A percentile compares a stretch with the other conserved stretches of the same genome.
These are phyloP conservation scores for Epichloe brachyelytri DNA, from an alignment of 2,329 filamentous ascomycete species.

Conservation along the genomic window DNA sequence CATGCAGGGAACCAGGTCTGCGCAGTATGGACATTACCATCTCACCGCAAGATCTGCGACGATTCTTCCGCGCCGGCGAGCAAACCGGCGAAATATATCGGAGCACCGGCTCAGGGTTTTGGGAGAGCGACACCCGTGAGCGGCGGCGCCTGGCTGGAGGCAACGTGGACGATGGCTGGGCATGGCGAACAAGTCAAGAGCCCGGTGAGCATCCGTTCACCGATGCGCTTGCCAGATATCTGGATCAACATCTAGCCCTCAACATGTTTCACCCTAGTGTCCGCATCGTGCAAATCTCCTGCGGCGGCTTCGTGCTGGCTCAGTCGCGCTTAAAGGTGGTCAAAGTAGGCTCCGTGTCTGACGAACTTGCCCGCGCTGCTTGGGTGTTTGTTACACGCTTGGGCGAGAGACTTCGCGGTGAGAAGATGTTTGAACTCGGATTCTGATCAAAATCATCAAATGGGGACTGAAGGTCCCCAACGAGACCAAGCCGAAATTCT, in stretches of 20 bases:
- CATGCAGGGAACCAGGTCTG: slow-evolving; percentile 16
- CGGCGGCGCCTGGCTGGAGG: slow-evolving; percentile 34
- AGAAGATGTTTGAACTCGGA: slow-evolving; percentile 7
- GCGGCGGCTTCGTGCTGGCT: slow-evolving; percentile 41
- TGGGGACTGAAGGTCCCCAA: neutral
- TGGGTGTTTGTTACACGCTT: slow-evolving; percentile 26
- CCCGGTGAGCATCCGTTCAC: slow-evolving; percentile 28
- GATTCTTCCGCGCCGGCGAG: slow-evolving; percentile 31
- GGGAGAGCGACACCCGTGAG: slow-evolving; percentile 22
- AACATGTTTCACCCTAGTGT: slow-evolving; percentile 44
- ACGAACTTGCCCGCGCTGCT: slow-evolving; percentile 20
- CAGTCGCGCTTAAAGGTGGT: slow-evolving; percentile 39
- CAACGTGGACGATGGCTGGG: slow-evolving; percentile 39
- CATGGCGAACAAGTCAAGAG: slow-evolving; percentile 25
- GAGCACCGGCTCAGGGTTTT: slow-evolving; percentile 9
- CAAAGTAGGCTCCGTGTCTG: slow-evolving; percentile 17
- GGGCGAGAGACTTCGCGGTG: slow-evolving; percentile 20
- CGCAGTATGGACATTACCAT: slow-evolving; percentile 39
- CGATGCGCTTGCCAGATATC: slow-evolving; percentile 35
- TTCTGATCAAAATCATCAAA: neutral
- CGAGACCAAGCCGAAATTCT: neutral
- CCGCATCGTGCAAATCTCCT: slow-evolving; percentile 38
- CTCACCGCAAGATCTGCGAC: slow-evolving; percentile 31
- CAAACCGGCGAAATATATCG: slow-evolving; percentile 1
- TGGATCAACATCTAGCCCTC: slow-evolving; percentile 39